Conservation (phyloP, 2,329 filamentous ascomycete genomes). For the Fusarium sp. region DNA sequence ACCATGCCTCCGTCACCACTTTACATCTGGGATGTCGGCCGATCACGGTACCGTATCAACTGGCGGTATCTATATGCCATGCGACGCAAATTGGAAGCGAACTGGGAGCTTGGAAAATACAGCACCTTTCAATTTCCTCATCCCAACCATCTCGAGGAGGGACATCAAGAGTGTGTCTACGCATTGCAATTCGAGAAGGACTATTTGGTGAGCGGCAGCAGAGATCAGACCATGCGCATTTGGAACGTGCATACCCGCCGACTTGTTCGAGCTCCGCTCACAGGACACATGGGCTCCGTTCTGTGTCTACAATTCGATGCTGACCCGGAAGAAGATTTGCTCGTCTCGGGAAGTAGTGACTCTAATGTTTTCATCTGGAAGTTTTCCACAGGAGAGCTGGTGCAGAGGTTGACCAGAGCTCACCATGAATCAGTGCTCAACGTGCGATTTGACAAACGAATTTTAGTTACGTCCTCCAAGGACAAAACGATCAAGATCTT, state of each 20-base stretch:
- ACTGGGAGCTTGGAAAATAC: slow-evolving; percentile 87
- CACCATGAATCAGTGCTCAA: slow-evolving; percentile 94
- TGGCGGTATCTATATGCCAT: slow-evolving; percentile 96
- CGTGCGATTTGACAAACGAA: slow-evolving; percentile 89
- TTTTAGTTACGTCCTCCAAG: slow-evolving; percentile 96
- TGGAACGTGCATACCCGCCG: slow-evolving; percentile 89
- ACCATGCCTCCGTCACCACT: slow-evolving; percentile 58
- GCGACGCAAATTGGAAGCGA: slow-evolving; percentile 83
- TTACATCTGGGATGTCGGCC: slow-evolving; percentile 63
- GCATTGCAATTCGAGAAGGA: slow-evolving; percentile 89
- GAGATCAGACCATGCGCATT: slow-evolving; percentile 86
- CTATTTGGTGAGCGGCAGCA: slow-evolving; percentile 91
- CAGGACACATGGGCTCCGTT: slow-evolving; percentile 86
- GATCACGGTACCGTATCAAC: slow-evolving; percentile 74
- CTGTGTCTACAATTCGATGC: slow-evolving; percentile 96
- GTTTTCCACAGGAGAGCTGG: slow-evolving; percentile 87
- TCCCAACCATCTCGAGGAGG: slow-evolving; percentile 80
- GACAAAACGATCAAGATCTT: slow-evolving; percentile 98
- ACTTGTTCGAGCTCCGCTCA: slow-evolving; percentile 77
- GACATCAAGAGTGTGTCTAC: slow-evolving; percentile 93
- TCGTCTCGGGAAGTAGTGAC: slow-evolving; percentile 96
- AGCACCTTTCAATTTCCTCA: slow-evolving; percentile 92
- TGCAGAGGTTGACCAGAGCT: slow-evolving; percentile 80
- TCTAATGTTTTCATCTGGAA: slow-evolving; percentile 90
- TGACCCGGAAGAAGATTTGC: slow-evolving; percentile 84